Conservation (phyloP, 1,284 basidiomycete genomes). For the Filobasidium uniguttulatum region DNA sequence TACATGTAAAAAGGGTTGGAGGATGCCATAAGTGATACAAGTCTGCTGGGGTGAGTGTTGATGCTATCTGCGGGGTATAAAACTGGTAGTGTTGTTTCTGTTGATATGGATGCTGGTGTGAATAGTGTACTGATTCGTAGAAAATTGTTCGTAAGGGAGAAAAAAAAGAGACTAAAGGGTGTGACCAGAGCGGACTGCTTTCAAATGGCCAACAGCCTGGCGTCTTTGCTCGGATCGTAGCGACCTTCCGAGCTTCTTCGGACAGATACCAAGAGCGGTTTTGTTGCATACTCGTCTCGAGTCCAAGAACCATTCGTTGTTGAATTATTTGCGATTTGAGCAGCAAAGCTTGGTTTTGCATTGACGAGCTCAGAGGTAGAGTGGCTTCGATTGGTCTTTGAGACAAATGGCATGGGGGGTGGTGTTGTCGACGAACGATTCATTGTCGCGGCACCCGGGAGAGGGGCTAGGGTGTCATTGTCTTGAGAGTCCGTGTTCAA, state of each 20-base stretch:
- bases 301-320: too few species aligned
- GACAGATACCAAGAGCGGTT: too few species aligned
- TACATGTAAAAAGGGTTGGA: too few species aligned
- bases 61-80: background rate
- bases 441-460: background rate
- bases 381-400: too few species aligned
- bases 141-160: background rate
- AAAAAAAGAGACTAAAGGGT: background rate
- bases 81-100: background rate
- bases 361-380: too few species aligned
- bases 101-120: background rate
- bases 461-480: background rate
- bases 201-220: background rate
- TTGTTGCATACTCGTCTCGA: too few species aligned
- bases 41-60: background rate
- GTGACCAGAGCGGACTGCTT: background rate
- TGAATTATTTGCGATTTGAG: too few species aligned
- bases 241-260: too few species aligned
- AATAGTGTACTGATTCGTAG: background rate
- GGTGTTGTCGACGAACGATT: background rate
- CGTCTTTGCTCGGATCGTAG: constrained; percentile 1
- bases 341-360: too few species aligned
- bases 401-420: too few species aligned
- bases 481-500: background rate
- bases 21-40: too few species aligned